Conservation (phyloP, 139 green algal genomes). For the Chlamydomonas sp. region DNA sequence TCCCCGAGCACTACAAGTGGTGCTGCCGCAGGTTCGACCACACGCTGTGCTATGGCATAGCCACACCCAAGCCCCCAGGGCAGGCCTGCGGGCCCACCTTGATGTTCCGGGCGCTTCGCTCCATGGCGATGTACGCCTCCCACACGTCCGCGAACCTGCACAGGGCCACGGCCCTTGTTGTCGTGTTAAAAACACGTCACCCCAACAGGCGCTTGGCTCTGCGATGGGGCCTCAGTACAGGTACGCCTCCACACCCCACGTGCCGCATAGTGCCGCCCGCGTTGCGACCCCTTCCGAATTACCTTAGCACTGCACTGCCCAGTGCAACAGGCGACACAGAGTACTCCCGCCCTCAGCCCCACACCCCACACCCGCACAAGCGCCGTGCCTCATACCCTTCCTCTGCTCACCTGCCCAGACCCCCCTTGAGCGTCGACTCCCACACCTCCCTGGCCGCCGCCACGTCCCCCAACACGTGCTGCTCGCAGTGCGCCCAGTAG, state of each 20-base stretch:
- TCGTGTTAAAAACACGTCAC: neutral
- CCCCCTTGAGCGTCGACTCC: slow-evolving; percentile 71
- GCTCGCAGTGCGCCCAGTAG: slow-evolving; percentile 82
- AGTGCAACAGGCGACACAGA: too few relatives aligned
- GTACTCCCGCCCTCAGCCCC: too few relatives aligned
- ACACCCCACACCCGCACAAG: slow-evolving; percentile 1
- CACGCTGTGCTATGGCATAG: too few relatives aligned
- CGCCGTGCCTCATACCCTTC: neutral
- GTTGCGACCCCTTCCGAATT: too few relatives aligned
- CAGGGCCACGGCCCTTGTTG: neutral
- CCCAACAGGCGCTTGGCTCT: neutral
- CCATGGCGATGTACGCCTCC: slow-evolving; percentile 69
- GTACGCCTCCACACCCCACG: too few relatives aligned
- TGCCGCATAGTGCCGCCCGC: too few relatives aligned
- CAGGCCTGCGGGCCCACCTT: slow-evolving; percentile 25
- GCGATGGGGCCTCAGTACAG: too few relatives aligned
- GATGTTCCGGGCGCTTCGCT: slow-evolving; percentile 56
- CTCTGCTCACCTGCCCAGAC: slow-evolving; percentile 45
- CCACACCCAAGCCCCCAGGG: too few relatives aligned
- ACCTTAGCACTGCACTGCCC: too few relatives aligned
- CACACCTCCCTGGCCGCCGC: slow-evolving; percentile 71
- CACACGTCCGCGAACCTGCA: slow-evolving; percentile 66
- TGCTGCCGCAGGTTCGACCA: too few relatives aligned
- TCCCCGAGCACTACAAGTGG: too few relatives aligned
- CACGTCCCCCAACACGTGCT: slow-evolving; percentile 53